Conservation (phyloP, 495 filamentous ascomycete genomes). For the Clavariopsis aquatica region DNA sequence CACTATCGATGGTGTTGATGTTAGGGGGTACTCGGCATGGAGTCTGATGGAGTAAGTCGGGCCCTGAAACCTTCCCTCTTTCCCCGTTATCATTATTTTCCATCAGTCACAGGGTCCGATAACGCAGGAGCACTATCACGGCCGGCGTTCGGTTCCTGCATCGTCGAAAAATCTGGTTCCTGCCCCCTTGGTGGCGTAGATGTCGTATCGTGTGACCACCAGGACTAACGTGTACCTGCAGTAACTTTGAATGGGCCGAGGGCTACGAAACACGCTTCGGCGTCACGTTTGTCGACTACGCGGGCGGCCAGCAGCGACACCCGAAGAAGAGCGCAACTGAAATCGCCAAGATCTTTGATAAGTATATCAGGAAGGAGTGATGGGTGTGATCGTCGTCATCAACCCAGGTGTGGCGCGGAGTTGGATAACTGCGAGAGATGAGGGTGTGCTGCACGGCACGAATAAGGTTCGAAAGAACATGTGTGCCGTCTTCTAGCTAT, state of each 20-base stretch:
- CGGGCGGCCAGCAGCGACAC: conserved; percentile 69
- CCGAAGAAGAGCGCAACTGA: conserved; percentile 76
- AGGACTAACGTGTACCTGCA: conserved; percentile 38
- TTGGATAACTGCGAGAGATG: neutral
- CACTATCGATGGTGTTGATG: conserved; percentile 67
- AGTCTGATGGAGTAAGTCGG: conserved; percentile 65
- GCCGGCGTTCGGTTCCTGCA: neutral
- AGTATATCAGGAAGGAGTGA: conserved; percentile 55
- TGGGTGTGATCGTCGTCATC: neutral
- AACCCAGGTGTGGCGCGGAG: neutral
- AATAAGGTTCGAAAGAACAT: neutral
- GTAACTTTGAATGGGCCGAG: conserved; percentile 67
- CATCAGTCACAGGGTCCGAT: neutral
- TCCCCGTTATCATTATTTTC: neutral
- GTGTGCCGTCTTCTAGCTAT: neutral
- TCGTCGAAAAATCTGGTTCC: neutral
- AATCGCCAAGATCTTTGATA: conserved; percentile 63
- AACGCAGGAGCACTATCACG: neutral
- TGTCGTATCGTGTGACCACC: neutral
- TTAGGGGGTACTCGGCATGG: conserved; percentile 77
- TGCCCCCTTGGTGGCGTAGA: neutral
- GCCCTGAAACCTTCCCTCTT: conserved; percentile 6
- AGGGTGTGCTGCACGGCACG: neutral
- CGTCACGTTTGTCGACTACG: conserved; percentile 76
- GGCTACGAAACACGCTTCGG: conserved; percentile 84